phyloP scores from a whole-genome alignment of 2,329 filamentous ascomycete species.

The Lomentospora prolificans region DNA sequence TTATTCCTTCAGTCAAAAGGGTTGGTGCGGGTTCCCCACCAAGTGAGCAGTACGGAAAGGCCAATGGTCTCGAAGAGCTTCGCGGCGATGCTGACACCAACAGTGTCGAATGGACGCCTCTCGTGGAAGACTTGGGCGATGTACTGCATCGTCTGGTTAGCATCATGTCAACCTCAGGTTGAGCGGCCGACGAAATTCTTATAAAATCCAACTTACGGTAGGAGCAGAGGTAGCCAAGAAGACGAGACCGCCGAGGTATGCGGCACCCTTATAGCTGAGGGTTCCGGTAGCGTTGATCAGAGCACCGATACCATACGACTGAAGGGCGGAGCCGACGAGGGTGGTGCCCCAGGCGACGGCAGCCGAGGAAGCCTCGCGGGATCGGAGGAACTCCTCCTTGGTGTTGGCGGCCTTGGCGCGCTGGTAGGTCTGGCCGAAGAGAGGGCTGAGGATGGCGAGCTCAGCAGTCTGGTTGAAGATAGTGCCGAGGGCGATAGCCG shows the following conservation, averaged over 20 bases:
- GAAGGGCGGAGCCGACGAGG: slow-evolving; percentile 76
- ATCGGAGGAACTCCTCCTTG: slow-evolving; percentile 93
- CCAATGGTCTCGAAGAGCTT: slow-evolving; percentile 91
- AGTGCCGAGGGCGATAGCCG: slow-evolving; percentile 91
- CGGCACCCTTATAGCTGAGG: slow-evolving; percentile 91
- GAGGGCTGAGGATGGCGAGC: slow-evolving; percentile 73
- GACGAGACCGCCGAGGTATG: slow-evolving; percentile 83
- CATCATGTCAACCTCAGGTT: no score
- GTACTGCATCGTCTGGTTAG: slow-evolving; percentile 59
- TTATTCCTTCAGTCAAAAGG: slow-evolving; percentile 61
- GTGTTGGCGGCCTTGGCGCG: slow-evolving; percentile 84
- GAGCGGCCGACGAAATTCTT: no score
- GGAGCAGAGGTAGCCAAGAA: slow-evolving; percentile 87
- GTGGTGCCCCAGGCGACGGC: slow-evolving; percentile 86
- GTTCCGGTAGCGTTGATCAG: slow-evolving; percentile 93
- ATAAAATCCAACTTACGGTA: slow-evolving; percentile 50
- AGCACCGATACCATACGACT: slow-evolving; percentile 82
- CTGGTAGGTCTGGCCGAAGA: slow-evolving; percentile 93
- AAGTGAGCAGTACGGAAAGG: slow-evolving; percentile 84
- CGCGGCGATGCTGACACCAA: slow-evolving; percentile 74
- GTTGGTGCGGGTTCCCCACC: slow-evolving; percentile 94
- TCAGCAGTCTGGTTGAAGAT: slow-evolving; percentile 91
- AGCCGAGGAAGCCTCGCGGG: slow-evolving; percentile 81
- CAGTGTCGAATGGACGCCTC: slow-evolving; percentile 83
- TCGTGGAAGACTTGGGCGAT: slow-evolving; percentile 79